These are phyloP conservation scores for Trypanosomatidae sp. DNA, from an alignment of 208 protist genomes.

Conservation along the genomic window DNA sequence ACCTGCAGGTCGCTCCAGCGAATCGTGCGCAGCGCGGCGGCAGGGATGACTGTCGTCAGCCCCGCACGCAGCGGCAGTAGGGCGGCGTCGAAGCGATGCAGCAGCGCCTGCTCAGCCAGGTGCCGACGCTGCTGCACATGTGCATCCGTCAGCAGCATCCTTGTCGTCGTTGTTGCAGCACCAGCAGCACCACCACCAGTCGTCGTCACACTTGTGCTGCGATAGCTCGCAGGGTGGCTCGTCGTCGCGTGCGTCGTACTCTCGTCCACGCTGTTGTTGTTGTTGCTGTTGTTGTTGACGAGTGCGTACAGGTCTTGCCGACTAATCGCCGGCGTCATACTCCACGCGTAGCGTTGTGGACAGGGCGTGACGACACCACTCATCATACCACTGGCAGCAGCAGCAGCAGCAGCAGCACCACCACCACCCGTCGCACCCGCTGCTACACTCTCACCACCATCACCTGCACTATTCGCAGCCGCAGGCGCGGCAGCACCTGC, in stretches of 20 bases:
- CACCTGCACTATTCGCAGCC: no score
- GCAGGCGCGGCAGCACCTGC: no score
- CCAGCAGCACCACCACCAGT: neutral
- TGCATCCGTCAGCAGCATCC: neutral
- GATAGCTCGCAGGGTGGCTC: slow-evolving; percentile 2
- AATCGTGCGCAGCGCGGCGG: slow-evolving; percentile 30
- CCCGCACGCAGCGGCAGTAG: slow-evolving; percentile 54
- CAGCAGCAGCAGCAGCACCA: no score
- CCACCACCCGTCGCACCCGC: no score
- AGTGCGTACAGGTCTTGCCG: slow-evolving; percentile 10
- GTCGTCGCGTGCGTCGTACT: slow-evolving; percentile 1
- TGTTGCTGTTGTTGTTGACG: neutral
- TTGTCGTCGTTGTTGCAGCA: neutral
- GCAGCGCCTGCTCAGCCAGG: slow-evolving; percentile 35
- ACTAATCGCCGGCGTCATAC: slow-evolving; percentile 32
- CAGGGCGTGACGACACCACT: slow-evolving; percentile 3
- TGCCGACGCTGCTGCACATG: neutral
- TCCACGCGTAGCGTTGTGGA: slow-evolving; percentile 11
- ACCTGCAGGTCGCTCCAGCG: slow-evolving; percentile 71
- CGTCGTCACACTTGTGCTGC: neutral
- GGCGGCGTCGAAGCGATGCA: slow-evolving; percentile 76
- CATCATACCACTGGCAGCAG: no score
- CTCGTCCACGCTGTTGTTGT: neutral
- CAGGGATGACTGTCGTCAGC: slow-evolving; percentile 41
- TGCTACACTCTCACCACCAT: no score